A percentile compares a stretch with the other conserved stretches of the same genome.
phyloP scores from a whole-genome alignment of 768 basidiomycete genomes.

The Mycena floridula region DNA sequence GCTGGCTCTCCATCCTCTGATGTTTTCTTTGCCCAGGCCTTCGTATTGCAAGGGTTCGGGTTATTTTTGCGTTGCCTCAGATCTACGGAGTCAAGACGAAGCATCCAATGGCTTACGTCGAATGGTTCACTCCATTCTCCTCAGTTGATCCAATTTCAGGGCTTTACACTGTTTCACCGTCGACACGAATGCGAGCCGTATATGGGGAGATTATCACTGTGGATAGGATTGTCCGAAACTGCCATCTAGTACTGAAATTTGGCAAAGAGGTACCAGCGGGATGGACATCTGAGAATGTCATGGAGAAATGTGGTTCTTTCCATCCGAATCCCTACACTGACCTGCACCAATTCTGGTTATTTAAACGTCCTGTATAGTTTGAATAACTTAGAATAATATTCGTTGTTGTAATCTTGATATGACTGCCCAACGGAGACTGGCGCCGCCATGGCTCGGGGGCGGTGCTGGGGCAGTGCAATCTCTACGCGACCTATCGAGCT shows the following conservation, averaged over 20 bases:
- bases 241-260: neutral
- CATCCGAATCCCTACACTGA: neutral
- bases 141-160: neutral
- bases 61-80: slow-evolving; percentile 8
- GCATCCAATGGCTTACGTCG: slow-evolving; percentile 17
- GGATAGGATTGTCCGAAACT: neutral
- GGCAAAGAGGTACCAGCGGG: neutral
- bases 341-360: neutral
- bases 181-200: neutral
- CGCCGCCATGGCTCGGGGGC: no score
- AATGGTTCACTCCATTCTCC: slow-evolving; percentile 16
- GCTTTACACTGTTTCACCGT: slow-evolving; percentile 1
- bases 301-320: neutral
- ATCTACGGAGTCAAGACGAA: slow-evolving; percentile 1
- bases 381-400: no score
- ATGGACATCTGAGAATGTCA: neutral
- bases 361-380: no score
- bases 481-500: no score
- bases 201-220: neutral
- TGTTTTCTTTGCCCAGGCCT: slow-evolving; percentile 4
- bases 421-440: no score
- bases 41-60: slow-evolving; percentile 6
- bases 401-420: no score
- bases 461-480: no score
- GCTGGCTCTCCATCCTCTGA: neutral